Evolutionary conservation across 768 basidiomycete genomes (phyloP), one percentile per base, ranked within the genome.

Genomic region (Chalciporus sphaerocephalus): DNA sequence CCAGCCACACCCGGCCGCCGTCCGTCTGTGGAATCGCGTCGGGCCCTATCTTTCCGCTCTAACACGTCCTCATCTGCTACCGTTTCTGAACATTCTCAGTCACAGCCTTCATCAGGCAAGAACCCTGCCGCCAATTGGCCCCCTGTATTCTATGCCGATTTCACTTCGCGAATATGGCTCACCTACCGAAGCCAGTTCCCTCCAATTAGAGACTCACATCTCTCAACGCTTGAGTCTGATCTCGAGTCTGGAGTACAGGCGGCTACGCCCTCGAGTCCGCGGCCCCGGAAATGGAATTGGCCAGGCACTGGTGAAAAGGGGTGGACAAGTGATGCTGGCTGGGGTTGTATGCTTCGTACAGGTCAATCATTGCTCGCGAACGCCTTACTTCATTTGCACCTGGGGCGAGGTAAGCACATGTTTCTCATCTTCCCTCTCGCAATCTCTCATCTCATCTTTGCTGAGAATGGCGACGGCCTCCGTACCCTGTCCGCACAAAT

Each of bases 281-380:
- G 73, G 16, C 58, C 66, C 7, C 73, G 70, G 61, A 69, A 78
- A 30, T 85, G 87, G 78, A 77, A 78, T 34, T 85, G 85, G 80
- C 71, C 73, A 12, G 73, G 66, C 16, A 59, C 76, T 0, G 80
- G 80, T 1, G 85, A 88, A 64, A 85, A 83, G 57, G 87, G 85
- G 0, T 86, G 92, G 79, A 85, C 86, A 13, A 85, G 78, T 51
- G 91, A 94, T 66, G 72, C 85, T 0, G 91, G 92, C 0, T 93
- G 91, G 91, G 91, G 91, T 0, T 94, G 92, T 59, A 94, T 94
- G 91, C 63, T 94, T 32, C 68, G 91, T 21, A 94, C 91, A 0
- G 91, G 90, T 1, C 91, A 94, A 64, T 84, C 83, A 46, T 56
- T 94, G 48, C 70, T 94, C 18, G 91, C 87, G 6, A 92, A 88